phyloP scores from a whole-genome alignment of 805 yeast genomes.

The Zygoascus ofunaensis region DNA sequence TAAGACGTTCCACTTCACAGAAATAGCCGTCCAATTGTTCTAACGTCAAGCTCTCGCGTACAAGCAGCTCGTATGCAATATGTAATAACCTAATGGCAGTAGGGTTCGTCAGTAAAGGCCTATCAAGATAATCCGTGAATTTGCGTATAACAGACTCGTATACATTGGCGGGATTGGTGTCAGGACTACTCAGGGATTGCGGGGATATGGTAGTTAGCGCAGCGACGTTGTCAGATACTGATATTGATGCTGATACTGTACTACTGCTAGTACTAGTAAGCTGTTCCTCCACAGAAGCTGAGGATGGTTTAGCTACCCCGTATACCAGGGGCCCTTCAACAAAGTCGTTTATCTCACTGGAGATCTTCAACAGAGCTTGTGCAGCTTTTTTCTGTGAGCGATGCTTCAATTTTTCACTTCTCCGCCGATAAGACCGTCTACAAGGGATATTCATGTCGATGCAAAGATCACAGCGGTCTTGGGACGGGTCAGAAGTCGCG shows the following conservation, averaged over 20 bases:
- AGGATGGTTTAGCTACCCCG: background rate
- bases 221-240: background rate
- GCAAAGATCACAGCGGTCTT: constrained; percentile 8
- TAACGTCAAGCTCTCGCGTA: background rate
- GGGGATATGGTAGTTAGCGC: background rate
- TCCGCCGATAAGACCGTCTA: constrained; percentile 3
- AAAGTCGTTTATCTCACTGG: background rate
- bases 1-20: background rate
- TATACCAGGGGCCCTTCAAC: background rate
- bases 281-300: background rate
- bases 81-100: background rate
- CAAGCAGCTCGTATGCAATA: background rate
- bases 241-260: background rate
- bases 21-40: background rate
- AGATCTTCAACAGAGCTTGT: background rate
- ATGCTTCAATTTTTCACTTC: constrained; percentile 7
- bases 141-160: background rate
- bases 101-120: background rate
- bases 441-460: constrained; percentile 6
- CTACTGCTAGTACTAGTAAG: background rate
- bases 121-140: background rate
- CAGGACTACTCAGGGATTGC: background rate
- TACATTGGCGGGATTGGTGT: background rate
- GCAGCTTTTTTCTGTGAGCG: constrained; percentile 6
- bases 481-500: background rate